phyloP scores from a whole-genome alignment of 176 grass and related monocot species.

The Metroxylon sagu region DNA sequence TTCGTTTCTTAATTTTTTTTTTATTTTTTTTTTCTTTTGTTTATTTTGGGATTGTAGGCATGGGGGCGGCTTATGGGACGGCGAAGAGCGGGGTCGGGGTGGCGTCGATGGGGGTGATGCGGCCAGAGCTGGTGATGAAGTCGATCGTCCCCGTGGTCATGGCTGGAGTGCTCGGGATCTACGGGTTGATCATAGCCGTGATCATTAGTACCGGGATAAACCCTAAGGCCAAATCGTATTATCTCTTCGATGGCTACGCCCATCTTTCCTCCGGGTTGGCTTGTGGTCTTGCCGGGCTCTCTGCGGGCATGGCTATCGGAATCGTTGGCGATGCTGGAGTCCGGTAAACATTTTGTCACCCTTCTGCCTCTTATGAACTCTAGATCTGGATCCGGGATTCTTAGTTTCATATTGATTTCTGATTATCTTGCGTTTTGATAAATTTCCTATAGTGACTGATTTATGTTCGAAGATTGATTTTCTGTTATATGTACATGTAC shows the following conservation, averaged over 20 bases:
- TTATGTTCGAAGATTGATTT: too few species aligned
- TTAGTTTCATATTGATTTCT: too few species aligned
- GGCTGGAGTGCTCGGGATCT: slow-evolving; percentile 17
- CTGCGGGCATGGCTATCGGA: slow-evolving; percentile 14
- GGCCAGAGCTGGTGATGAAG: slow-evolving; percentile 16
- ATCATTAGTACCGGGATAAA: slow-evolving; percentile 15
- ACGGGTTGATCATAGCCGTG: slow-evolving; percentile 10
- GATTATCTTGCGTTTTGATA: too few species aligned
- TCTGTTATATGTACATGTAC: too few species aligned
- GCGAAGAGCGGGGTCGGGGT: slow-evolving; percentile 14
- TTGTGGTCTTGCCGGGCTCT: slow-evolving; percentile 13
- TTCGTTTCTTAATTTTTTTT: background rate
- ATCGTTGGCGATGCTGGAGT: slow-evolving; percentile 15
- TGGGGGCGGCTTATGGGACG: slow-evolving; percentile 13
- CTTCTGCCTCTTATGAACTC: background rate
- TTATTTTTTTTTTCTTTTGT: too few species aligned
- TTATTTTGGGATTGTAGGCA: background rate
- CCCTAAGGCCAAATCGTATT: slow-evolving; percentile 11
- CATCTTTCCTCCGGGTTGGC: slow-evolving; percentile 12
- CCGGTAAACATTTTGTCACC: background rate
- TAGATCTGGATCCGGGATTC: background rate
- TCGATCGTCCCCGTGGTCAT: slow-evolving; percentile 15
- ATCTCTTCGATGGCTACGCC: slow-evolving; percentile 11
- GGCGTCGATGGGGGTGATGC: slow-evolving; percentile 16
- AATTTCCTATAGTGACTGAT: too few species aligned